These are phyloP conservation scores for Blastocystis sp. DNA, from an alignment of 352 stramenopile genomes.

Conservation along the genomic window DNA sequence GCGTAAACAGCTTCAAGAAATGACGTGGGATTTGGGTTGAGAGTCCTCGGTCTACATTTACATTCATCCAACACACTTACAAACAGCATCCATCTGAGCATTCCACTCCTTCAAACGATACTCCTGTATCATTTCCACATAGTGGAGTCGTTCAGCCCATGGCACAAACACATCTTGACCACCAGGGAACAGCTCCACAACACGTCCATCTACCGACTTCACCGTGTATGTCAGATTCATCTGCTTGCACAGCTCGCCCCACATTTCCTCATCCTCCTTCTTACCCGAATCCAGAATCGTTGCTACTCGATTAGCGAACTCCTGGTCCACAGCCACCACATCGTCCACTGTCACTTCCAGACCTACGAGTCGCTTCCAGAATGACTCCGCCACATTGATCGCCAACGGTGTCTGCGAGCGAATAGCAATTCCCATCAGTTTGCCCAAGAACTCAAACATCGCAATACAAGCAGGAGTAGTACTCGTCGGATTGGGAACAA, in stretches of 20 bases:
- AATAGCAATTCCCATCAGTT: conserved; percentile 78
- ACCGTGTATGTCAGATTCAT: conserved; percentile 63
- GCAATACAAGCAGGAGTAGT: conserved; percentile 63
- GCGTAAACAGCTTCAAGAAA: conserved; percentile 71
- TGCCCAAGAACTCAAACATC: conserved; percentile 85
- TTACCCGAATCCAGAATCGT: conserved; percentile 21
- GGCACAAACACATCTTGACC: conserved; percentile 48
- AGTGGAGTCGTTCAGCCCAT: conserved; percentile 60
- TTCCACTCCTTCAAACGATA: conserved; percentile 62
- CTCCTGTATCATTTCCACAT: conserved; percentile 58
- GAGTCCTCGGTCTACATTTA: conserved; percentile 69
- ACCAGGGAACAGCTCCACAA: conserved; percentile 61
- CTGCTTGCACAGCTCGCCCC: conserved; percentile 9
- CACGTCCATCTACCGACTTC: conserved; percentile 4
- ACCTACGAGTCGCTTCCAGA: conserved; percentile 81
- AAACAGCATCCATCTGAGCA: conserved; percentile 67
- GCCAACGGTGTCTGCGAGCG: conserved; percentile 78
- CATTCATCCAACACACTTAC: conserved; percentile 4
- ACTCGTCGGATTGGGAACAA: conserved; percentile 62
- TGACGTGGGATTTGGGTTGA: conserved; percentile 75
- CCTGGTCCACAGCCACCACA: conserved; percentile 74
- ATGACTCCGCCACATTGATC: conserved; percentile 74
- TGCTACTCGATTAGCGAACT: conserved; percentile 66
- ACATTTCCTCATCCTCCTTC: conserved; percentile 1
- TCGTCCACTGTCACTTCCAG: conserved; percentile 74